These are phyloP conservation scores for Hordeum vulgare DNA, from an alignment of 176 grass and related monocot species.

Conservation along the genomic window MorexV3_pseudomolecules_assembly NC_058522.1:8593721-8594220, in stretches of 20 bases:
- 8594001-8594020: slow-evolving; percentile 10
- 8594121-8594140: too few relatives aligned
- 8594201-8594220: not conserved
- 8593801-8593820: too few relatives aligned
- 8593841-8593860: too few relatives aligned
- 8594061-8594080: slow-evolving; percentile 21
- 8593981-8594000: not conserved
- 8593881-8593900: slow-evolving; percentile 26
- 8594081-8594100: not conserved
- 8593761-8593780: too few relatives aligned
- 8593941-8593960: not conserved
- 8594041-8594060: slow-evolving; percentile 21
- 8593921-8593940: slow-evolving; percentile 5
- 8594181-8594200: not conserved
- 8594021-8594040: not conserved
- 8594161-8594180: not conserved
- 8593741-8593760: slow-evolving; percentile 46
- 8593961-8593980: not conserved
- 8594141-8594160: too few relatives aligned
- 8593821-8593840: too few relatives aligned
- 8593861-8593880: too few relatives aligned
- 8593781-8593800: too few relatives aligned
- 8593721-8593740: not conserved
- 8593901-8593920: not conserved
- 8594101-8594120: too few relatives aligned